Conservation (phyloP, 179 eudicot genomes). For the Beta lomatogona region DNA sequence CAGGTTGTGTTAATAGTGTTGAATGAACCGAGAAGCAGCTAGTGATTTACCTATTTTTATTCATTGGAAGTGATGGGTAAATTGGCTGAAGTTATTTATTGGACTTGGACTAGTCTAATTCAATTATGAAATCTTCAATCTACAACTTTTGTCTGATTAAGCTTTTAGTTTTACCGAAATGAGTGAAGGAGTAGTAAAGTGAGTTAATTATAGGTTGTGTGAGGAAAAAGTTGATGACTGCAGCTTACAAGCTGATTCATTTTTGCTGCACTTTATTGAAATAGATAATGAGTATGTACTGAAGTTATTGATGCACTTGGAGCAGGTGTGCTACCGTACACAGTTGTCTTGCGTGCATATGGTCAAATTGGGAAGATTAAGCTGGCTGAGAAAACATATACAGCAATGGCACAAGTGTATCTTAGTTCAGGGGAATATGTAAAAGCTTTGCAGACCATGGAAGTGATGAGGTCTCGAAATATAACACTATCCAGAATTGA, state of each 20-base stretch:
- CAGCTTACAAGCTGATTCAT: neutral
- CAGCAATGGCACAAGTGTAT: slow-evolving; percentile 90
- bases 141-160: neutral
- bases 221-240: neutral
- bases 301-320: slow-evolving; percentile 40
- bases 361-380: slow-evolving; percentile 92
- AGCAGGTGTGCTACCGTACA: slow-evolving; percentile 87
- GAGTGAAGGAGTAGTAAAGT: neutral
- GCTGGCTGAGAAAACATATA: slow-evolving; percentile 80
- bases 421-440: slow-evolving; percentile 52
- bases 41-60: neutral
- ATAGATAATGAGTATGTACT: slow-evolving; percentile 19
- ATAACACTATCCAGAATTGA: slow-evolving; percentile 60
- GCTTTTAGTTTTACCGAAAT: neutral
- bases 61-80: neutral
- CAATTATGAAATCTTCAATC: neutral
- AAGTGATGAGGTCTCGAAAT: slow-evolving; percentile 61
- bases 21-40: neutral
- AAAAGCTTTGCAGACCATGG: slow-evolving; percentile 63
- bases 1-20: neutral
- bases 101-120: neutral
- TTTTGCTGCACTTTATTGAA: neutral
- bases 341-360: slow-evolving; percentile 79
- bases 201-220: neutral
- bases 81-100: neutral